A percentile compares a stretch with the other conserved stretches of the same genome.
These are phyloP conservation scores for Rhizopogon salebrosus DNA, from an alignment of 768 basidiomycete species.

Conservation along the genomic window DNA sequence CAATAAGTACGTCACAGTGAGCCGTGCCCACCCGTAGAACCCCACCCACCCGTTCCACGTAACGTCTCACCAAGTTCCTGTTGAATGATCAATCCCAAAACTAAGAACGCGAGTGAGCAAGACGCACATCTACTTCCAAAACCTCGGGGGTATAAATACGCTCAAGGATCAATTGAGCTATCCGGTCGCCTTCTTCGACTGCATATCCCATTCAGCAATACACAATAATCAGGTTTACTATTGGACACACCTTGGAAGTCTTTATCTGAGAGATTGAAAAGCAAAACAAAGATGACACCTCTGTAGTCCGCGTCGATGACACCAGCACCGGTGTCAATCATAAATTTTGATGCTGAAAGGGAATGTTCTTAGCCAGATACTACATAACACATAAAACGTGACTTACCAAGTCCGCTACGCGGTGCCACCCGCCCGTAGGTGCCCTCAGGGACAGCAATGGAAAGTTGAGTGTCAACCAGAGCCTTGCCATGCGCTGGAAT, in stretches of 20 bases:
- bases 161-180: slow-evolving; percentile 94
- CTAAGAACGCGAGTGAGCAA: slow-evolving; percentile 3
- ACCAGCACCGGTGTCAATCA: slow-evolving; percentile 97
- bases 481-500: slow-evolving; percentile 92
- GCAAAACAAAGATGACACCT: slow-evolving; percentile 82
- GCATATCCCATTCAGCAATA: background rate
- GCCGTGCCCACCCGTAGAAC: slow-evolving; percentile 87
- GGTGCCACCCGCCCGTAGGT: slow-evolving; percentile 98
- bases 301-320: slow-evolving; percentile 97
- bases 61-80: slow-evolving; percentile 83
- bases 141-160: slow-evolving; percentile 83
- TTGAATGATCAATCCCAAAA: slow-evolving; percentile 6
- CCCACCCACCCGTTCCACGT: slow-evolving; percentile 85
- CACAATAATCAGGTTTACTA: background rate
- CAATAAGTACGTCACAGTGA: slow-evolving; percentile 30
- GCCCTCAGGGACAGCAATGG: slow-evolving; percentile 88
- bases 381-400: background rate
- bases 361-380: background rate
- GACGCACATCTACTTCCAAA: slow-evolving; percentile 75
- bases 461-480: slow-evolving; percentile 84
- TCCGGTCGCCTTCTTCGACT: slow-evolving; percentile 93
- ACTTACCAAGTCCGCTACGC: slow-evolving; percentile 87
- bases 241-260: slow-evolving; percentile 72
- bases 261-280: slow-evolving; percentile 88
- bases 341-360: slow-evolving; percentile 83